Evolutionary conservation across 371 early-diverging fungal species (phyloP), one percentile per base, ranked within the genome.

Genomic region (Lichtheimia hyalospora): DNA sequence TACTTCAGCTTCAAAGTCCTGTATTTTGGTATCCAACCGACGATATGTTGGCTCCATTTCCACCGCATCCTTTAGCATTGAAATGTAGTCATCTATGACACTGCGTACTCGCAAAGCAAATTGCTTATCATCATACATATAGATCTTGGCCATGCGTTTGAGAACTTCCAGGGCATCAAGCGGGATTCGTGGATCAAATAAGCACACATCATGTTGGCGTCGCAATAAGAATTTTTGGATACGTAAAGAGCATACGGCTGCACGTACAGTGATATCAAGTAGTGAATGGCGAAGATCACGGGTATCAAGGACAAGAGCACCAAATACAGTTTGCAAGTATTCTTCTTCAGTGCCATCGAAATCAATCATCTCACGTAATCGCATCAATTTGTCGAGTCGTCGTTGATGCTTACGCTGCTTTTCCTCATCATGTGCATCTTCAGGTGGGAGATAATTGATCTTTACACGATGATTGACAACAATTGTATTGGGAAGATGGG

Each of bases 401-500:
- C 48, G 52, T 20, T 20, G 21, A n/a, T 42, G 60, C 3, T 46
- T 25, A 1, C 8, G n/a, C 21, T 18, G 14, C 3, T 0, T 21
- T 6, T n/a, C 13, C 43, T 16, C 28, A 18, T 43, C n/a, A 6
- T 5, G 28, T 14, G 7, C 25, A 10, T n/a, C 57, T 16, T 52
- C 55, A 1, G 28, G 18, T 0, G 44, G 39, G 15, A 53, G 12
- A 34, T 34, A 34, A 34, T 10, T 34, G 34, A 34, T 34, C 1
- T 15, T 12, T 4, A 49, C 14, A 18, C 52, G 46, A 18, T 13
- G 15, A 3, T 57, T 52, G 1, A 25, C 8, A 46, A 62, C 63
- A 41, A 66, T 67, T 0, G 62, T n/a, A 12, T 89, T 81, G 71
- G 90, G 89, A 27, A 84, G 67, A 66, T 92, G 89, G 3, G 90